Percentiles rank a stretch among this genome's conserved stretches.
These are phyloP conservation scores for Globisporangium uncinulatum DNA, from an alignment of 352 stramenopile species.

Conservation along the genomic window DNA sequence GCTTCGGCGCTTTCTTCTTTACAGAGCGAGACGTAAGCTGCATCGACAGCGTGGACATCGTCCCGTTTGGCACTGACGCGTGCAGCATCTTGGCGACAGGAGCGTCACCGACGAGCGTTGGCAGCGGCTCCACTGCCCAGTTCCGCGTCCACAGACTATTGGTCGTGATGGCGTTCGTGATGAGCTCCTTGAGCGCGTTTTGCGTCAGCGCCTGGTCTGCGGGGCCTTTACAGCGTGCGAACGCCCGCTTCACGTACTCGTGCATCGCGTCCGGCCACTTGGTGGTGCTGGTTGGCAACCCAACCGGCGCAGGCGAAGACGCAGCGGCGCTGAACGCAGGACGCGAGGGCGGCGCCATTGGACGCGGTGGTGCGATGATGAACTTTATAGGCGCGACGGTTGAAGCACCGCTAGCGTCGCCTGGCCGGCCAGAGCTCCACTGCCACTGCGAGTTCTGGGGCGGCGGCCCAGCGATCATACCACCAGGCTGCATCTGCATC, in stretches of 20 bases:
- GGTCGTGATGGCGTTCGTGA: conserved; percentile 79
- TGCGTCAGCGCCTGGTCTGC: conserved; percentile 76
- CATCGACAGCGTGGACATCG: conserved; percentile 6
- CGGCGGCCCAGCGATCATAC: neutral
- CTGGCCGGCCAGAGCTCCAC: conserved; percentile 42
- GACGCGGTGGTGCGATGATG: conserved; percentile 18
- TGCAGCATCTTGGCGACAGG: conserved; percentile 15
- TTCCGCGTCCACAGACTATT: conserved; percentile 85
- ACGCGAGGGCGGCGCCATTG: conserved; percentile 12
- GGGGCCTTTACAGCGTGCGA: conserved; percentile 68
- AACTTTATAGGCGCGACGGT: conserved; percentile 45
- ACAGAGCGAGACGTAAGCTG: neutral
- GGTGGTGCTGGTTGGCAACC: conserved; percentile 22
- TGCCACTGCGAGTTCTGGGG: conserved; percentile 46
- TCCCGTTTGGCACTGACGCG: conserved; percentile 4
- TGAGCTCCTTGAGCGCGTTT: conserved; percentile 73
- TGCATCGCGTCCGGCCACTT: conserved; percentile 85
- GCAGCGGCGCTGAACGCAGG: conserved; percentile 1
- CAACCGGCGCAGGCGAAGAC: conserved; percentile 8
- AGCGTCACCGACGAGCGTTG: conserved; percentile 53
- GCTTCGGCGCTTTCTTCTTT: conserved; percentile 8
- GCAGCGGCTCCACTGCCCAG: conserved; percentile 70
- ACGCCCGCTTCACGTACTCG: conserved; percentile 84
- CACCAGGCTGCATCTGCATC: conserved; percentile 11
- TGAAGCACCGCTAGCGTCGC: neutral